Conservation (phyloP, 768 basidiomycete genomes). For the Filobasidium wieringae region DNA sequence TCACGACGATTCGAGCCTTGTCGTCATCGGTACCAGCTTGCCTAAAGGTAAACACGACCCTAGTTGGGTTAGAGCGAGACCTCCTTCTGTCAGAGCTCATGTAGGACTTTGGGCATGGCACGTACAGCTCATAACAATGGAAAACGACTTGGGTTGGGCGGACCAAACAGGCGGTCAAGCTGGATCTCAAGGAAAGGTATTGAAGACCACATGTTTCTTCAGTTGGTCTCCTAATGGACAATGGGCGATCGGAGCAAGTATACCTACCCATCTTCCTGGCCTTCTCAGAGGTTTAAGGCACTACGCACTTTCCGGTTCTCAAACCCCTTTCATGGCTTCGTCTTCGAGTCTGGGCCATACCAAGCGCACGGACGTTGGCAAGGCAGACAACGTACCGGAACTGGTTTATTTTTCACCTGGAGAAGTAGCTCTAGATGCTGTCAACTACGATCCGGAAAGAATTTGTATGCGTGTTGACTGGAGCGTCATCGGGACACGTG, state of each 20-base stretch:
- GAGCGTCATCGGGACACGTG: constrained; percentile 47
- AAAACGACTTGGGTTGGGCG: constrained; percentile 14
- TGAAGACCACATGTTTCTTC: constrained; percentile 81
- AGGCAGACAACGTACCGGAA: constrained; percentile 62
- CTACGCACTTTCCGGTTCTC: constrained; percentile 58
- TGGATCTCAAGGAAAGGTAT: constrained; percentile 35
- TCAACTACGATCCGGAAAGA: constrained; percentile 67
- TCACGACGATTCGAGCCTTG: constrained; percentile 64
- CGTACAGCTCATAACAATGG: constrained; percentile 53
- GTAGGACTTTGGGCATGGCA: constrained; percentile 86
- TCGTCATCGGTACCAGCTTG: constrained; percentile 86
- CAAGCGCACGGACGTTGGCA: no score
- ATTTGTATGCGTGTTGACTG: constrained; percentile 76
- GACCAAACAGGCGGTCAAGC: neutral
- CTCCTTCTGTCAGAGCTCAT: constrained; percentile 82
- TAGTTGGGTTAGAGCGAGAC: constrained; percentile 76
- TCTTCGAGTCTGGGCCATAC: no score
- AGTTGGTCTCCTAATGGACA: constrained; percentile 81
- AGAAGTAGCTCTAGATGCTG: constrained; percentile 65
- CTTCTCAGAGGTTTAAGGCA: constrained; percentile 73
- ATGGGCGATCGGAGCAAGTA: constrained; percentile 63
- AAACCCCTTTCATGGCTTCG: no score
- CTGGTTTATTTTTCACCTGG: constrained; percentile 66
- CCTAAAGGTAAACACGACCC: constrained; percentile 85
- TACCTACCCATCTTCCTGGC: constrained; percentile 71